Evolutionary conservation across 345 rosid genomes (phyloP).

Genomic region (Zanthoxylum bungeanum): DNA sequence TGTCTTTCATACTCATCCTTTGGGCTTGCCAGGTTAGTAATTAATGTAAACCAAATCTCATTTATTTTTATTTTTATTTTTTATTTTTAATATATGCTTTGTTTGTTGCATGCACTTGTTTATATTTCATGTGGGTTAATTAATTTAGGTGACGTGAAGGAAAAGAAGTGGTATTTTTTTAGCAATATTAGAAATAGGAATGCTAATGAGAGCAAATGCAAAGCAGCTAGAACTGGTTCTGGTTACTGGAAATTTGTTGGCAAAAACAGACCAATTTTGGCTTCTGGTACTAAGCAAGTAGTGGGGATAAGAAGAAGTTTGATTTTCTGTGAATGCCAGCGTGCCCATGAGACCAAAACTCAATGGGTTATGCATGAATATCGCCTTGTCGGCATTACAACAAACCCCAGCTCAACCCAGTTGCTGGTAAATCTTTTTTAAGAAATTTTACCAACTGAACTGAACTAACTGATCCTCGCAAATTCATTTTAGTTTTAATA

Average conservation of each 20-base stretch:
- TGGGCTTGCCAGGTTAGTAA: conserved; percentile 60
- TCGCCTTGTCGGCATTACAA: conserved; percentile 30
- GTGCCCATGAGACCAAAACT: conserved; percentile 22
- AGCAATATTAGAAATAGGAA: conserved; percentile 26
- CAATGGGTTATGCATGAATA: conserved; percentile 75
- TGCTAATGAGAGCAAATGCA: conserved; percentile 26
- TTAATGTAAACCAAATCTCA: no score
- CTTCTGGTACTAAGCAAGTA: conserved; percentile 30
- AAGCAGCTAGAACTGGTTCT: conserved; percentile 39
- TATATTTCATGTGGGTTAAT: neutral
- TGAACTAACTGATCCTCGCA: no score
- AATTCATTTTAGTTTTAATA: no score
- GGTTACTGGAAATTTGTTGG: conserved; percentile 75
- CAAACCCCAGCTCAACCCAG: conserved; percentile 23
- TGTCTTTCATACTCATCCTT: conserved; percentile 65
- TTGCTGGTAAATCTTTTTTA: conserved; percentile 1
- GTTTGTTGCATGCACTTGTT: no score
- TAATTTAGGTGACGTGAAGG: conserved; percentile 55
- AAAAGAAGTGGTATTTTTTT: conserved; percentile 69
- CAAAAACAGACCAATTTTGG: conserved; percentile 47
- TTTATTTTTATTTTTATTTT: no score
- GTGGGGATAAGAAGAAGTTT: conserved; percentile 57
- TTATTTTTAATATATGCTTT: no score
- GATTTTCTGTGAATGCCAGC: conserved; percentile 41
- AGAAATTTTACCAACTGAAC: neutral